A percentile compares a stretch with the other conserved stretches of the same genome.
Conservation (phyloP, 495 filamentous ascomycete species). For the Choiromyces venosus region DNA sequence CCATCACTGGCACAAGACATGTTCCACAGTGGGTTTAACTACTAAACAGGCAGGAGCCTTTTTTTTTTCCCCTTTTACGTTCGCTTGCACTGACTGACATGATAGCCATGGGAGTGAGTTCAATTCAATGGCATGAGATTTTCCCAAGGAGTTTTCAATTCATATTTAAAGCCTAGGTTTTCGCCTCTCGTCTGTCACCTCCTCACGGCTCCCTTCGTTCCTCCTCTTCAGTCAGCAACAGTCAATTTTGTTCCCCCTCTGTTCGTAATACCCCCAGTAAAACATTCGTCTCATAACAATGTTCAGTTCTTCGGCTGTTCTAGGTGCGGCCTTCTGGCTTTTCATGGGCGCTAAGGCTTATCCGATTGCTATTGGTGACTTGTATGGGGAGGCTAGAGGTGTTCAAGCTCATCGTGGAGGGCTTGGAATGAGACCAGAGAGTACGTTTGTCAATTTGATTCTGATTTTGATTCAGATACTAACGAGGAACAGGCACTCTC, state of each 20-base stretch:
- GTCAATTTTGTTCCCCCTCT: constrained; percentile 9
- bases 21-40: neutral
- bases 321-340: constrained; percentile 13
- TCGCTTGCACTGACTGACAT: neutral
- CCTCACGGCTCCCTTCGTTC: neutral
- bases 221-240: neutral
- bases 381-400: constrained; percentile 1
- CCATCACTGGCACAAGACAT: constrained; percentile 6
- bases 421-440: constrained; percentile 38
- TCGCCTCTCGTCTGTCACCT: constrained; percentile 1
- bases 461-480: neutral
- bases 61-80: neutral
- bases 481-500: constrained; percentile 24
- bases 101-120: neutral
- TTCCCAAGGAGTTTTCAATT: neutral
- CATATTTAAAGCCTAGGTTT: constrained; percentile 17
- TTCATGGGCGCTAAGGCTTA: constrained; percentile 12
- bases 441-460: constrained; percentile 10
- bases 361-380: constrained; percentile 9
- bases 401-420: constrained; percentile 39
- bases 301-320: constrained; percentile 12
- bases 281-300: neutral
- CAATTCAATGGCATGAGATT: constrained; percentile 12
- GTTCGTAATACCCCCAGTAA: neutral
- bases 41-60: constrained; percentile 24